These are phyloP conservation scores for Coemansia sp. DNA, from an alignment of 192 early-diverging fungal genomes.

Conservation along the genomic window DNA sequence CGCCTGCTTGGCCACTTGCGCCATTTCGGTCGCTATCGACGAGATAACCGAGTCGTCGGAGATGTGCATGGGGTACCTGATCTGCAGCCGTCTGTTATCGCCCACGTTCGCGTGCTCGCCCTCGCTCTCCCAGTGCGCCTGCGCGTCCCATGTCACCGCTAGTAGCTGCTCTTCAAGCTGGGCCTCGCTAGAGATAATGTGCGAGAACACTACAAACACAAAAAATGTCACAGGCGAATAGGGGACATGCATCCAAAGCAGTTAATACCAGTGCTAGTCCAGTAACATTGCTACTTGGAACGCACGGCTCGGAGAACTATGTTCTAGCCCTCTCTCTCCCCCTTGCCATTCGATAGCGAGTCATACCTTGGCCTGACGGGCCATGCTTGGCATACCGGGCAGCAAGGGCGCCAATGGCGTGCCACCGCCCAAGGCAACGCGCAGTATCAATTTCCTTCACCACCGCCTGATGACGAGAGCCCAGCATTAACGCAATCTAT, in stretches of 20 bases:
- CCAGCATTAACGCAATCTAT: conserved; percentile 15
- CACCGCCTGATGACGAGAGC: conserved; percentile 41
- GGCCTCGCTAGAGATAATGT: conserved; percentile 36
- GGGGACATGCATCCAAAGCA: no score
- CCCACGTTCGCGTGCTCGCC: neutral
- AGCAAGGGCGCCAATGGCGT: conserved; percentile 23
- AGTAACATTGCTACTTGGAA: neutral
- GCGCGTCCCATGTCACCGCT: conserved; percentile 30
- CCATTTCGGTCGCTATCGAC: conserved; percentile 25
- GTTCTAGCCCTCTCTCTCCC: neutral
- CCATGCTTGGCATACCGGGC: conserved; percentile 28
- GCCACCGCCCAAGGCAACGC: conserved; percentile 50
- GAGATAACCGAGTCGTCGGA: conserved; percentile 21
- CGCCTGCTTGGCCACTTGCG: conserved; percentile 9
- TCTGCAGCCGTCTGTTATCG: neutral
- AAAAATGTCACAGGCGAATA: neutral
- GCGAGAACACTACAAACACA: conserved; percentile 28
- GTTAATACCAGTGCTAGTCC: neutral
- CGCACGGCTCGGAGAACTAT: neutral
- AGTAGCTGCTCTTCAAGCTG: conserved; percentile 45
- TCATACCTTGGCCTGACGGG: conserved; percentile 34
- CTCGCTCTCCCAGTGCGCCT: conserved; percentile 45
- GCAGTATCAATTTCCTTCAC: conserved; percentile 54
- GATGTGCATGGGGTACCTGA: conserved; percentile 38
- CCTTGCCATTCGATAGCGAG: neutral